phyloP scores from a whole-genome alignment of 2,329 filamentous ascomycete genomes.

The Pseudomassariella vexata region DNA sequence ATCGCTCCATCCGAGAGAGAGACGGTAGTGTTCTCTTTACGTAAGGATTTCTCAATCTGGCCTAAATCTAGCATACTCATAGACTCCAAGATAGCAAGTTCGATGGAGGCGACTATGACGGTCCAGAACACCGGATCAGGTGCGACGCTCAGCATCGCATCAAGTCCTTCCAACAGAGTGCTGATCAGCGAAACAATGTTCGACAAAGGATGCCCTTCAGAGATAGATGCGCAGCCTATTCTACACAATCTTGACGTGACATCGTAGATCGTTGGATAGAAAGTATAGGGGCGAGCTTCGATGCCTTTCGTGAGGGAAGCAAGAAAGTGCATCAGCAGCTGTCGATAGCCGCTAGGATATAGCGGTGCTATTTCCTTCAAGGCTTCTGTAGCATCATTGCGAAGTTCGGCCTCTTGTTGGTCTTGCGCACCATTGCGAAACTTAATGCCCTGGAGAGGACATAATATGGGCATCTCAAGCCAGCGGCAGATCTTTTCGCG shows the following conservation, averaged over 20 bases:
- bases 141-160: conserved; percentile 15
- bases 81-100: conserved; percentile 13
- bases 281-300: no score
- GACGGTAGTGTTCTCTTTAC: no score
- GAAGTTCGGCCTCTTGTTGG: conserved; percentile 13
- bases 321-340: conserved; percentile 21
- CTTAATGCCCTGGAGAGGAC: conserved; percentile 15
- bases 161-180: conserved; percentile 21
- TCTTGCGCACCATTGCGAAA: conserved; percentile 8
- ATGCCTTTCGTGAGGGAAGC: conserved; percentile 18
- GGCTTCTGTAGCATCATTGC: conserved; percentile 17
- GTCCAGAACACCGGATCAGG: conserved; percentile 15
- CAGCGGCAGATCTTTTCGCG: conserved; percentile 18
- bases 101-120: conserved; percentile 23
- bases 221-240: no score
- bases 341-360: conserved; percentile 22
- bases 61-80: conserved; percentile 6
- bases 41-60: no score
- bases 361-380: conserved; percentile 18
- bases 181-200: conserved; percentile 35
- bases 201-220: conserved; percentile 21
- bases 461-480: conserved; percentile 19
- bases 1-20: background rate
- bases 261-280: no score
- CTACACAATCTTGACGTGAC: no score